These are phyloP conservation scores for Poronia punctata DNA, from an alignment of 495 filamentous ascomycete genomes.

Conservation along the genomic window DNA sequence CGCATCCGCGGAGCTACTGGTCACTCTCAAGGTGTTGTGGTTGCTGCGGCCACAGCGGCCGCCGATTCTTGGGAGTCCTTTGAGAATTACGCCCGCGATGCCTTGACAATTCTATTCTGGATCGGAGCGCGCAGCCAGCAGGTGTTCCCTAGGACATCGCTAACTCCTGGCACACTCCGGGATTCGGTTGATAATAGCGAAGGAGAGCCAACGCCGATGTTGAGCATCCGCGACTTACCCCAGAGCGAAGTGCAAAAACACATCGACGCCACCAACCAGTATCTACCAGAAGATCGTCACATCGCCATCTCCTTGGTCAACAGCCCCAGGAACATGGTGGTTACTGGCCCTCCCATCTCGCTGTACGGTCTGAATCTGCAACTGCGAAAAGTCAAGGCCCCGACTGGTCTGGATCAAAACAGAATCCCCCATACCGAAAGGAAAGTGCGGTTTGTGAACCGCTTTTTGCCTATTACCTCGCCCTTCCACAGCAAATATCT, in stretches of 20 bases:
- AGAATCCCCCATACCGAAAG: constrained; percentile 89
- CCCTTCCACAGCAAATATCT: constrained; percentile 98
- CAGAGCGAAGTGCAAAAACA: constrained; percentile 81
- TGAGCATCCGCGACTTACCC: constrained; percentile 90
- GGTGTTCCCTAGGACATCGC: constrained; percentile 87
- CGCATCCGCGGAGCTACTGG: constrained; percentile 82
- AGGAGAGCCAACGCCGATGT: constrained; percentile 90
- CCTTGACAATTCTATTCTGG: constrained; percentile 96
- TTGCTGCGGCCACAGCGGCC: constrained; percentile 85
- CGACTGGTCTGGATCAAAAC: constrained; percentile 93
- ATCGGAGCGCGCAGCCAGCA: constrained; percentile 98
- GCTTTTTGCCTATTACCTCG: constrained; percentile 94
- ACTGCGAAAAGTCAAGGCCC: constrained; percentile 90
- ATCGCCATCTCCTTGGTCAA: constrained; percentile 94
- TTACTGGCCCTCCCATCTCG: constrained; percentile 91
- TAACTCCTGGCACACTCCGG: constrained; percentile 85
- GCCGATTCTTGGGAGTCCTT: constrained; percentile 87
- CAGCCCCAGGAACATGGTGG: constrained; percentile 92
- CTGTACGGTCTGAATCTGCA: constrained; percentile 92
- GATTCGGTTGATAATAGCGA: constrained; percentile 93
- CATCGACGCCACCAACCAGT: constrained; percentile 91
- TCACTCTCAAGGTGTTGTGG: constrained; percentile 93
- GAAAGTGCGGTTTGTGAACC: constrained; percentile 92
- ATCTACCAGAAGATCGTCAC: constrained; percentile 84
- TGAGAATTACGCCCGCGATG: constrained; percentile 63